Percentiles rank a stretch among this genome's conserved stretches.
Evolutionary conservation across 371 early-diverging fungal species (phyloP).

Genomic region (Entomophthora muscae): DNA sequence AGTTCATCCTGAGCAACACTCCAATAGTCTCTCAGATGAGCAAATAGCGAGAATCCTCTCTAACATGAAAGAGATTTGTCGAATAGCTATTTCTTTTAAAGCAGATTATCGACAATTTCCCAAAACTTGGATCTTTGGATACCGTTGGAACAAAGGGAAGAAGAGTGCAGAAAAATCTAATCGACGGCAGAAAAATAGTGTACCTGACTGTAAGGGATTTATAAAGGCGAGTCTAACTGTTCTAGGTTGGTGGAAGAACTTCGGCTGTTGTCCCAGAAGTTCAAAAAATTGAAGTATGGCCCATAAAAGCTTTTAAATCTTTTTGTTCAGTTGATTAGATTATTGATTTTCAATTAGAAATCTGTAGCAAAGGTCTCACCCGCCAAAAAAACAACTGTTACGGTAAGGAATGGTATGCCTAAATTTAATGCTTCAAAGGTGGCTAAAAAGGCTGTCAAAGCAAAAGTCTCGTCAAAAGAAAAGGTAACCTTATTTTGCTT

Average conservation of each 20-base stretch:
- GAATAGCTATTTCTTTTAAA: constrained; percentile 25
- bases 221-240: neutral
- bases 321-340: neutral
- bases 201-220: constrained; percentile 18
- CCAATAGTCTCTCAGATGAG: constrained; percentile 22
- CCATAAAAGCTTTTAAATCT: neutral
- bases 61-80: constrained; percentile 22
- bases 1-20: constrained; percentile 35
- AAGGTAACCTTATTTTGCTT: neutral
- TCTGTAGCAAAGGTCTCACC: neutral
- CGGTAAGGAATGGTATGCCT: neutral
- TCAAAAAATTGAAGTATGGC: constrained; percentile 13
- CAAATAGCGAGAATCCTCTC: constrained; percentile 21
- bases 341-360: neutral
- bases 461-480: neutral
- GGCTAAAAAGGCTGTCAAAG: neutral
- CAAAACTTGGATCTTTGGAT: constrained; percentile 35
- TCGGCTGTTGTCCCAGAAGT: constrained; percentile 19
- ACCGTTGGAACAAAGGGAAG: constrained; percentile 34
- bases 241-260: constrained; percentile 19
- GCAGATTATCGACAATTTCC: constrained; percentile 39
- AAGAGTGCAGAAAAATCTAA: constrained; percentile 15
- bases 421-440: neutral
- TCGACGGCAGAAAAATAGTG: constrained; percentile 18
- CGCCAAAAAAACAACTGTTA: neutral